Base-by-base conservation (phyloP, 768 basidiomycete species). In the Paxillus rubicundulus region DNA sequence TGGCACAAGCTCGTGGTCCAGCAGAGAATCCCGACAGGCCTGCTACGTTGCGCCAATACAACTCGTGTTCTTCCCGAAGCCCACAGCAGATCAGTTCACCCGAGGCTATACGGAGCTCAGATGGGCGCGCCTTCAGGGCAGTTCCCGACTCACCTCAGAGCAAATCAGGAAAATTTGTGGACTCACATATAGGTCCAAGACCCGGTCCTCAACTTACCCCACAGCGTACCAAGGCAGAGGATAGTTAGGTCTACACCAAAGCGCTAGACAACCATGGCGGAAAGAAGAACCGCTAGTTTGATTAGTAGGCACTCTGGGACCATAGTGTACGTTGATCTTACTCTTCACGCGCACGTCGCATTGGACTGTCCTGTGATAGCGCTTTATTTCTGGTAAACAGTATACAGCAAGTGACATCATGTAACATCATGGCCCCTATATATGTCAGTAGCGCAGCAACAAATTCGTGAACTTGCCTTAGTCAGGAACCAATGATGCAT, bases 361-460 rank as follows among this genome's bases (percentile, higher is more conserved):
- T 24, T 24, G 6, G 24, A 24, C 24, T 24, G 21, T 24, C 21
- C 21, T 24, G 21, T 24, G n/a, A n/a, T n/a, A n/a, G n/a, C n/a
- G n/a, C n/a, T n/a, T n/a, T n/a, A n/a, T n/a, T n/a, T n/a, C n/a
- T 18, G 17, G 48, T 52, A 54, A 54, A 54, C 20, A 54, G 21
- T 30, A 24, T 45, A 24, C 55, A 51, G 33, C 30, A 56, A 28
- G 48, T 68, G 69, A 68, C 64, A 63, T 68, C 67, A 69, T 68
- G 43, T 34, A 51, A 41, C 38, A 21, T 45, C 21, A 38, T 16
- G n/a, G 1, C 68, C 58, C 66, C 68, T 66, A 55, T 65, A 52
- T 41, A 57, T 37, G 21, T 8, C n/a, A 24, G 37, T 36, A 3
- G 45, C 47, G 53, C 47, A 45, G 45, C 28, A n/a, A 17, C 34